Evolutionary conservation across 2,329 filamentous ascomycete genomes (phyloP).

Genomic region (Tolypocladium nubicola): DNA sequence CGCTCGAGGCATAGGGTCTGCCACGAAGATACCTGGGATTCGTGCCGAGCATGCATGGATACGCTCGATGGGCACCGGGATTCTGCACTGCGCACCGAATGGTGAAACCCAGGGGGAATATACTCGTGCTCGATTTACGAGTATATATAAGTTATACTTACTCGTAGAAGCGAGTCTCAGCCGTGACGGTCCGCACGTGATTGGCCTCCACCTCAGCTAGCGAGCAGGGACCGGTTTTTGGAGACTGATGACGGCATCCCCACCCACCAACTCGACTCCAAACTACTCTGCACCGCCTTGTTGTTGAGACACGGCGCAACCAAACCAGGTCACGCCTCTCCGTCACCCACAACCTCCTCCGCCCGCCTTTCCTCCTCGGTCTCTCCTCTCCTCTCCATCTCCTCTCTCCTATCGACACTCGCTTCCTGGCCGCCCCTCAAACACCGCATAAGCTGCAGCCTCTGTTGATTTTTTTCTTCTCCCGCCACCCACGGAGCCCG

Average conservation of each 20-base stretch:
- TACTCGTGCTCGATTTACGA: not conserved
- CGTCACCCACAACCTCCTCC: not conserved
- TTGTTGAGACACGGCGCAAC: not conserved
- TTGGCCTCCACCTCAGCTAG: not conserved
- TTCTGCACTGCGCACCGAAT: not conserved
- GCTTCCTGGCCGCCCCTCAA: not conserved
- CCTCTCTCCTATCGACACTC: too few species aligned
- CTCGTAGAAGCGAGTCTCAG: too few species aligned
- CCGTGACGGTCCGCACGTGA: not conserved
- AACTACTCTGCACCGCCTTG: not conserved
- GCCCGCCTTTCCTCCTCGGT: not conserved
- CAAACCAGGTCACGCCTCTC: not conserved
- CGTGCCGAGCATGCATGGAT: not conserved
- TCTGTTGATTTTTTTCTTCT: not conserved
- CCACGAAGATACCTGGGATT: not conserved
- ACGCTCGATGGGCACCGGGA: not conserved
- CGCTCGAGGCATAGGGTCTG: not conserved
- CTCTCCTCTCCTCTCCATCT: not conserved
- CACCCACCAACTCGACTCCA: not conserved
- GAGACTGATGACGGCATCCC: not conserved
- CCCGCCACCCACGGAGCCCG: conserved; percentile 22
- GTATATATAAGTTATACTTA: too few species aligned
- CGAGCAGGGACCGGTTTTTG: not conserved
- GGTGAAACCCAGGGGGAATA: not conserved
- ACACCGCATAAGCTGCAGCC: not conserved